Percentiles rank a stretch among this genome's conserved stretches.
Conservation (phyloP, 495 filamentous ascomycete species). For the Margaritispora aquatica region DNA sequence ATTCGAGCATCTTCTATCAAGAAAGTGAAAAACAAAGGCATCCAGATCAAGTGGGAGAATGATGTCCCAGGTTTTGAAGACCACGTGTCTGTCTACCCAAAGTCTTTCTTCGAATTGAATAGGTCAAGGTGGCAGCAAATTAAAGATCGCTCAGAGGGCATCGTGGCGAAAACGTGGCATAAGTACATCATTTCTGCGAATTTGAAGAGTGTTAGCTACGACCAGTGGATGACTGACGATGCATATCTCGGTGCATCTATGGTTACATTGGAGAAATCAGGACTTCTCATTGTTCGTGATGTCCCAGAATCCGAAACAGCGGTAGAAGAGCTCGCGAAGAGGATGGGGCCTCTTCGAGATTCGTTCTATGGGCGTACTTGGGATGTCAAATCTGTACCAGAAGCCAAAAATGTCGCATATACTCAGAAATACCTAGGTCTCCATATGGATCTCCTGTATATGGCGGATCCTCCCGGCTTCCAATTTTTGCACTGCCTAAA, state of each 20-base stretch:
- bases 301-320: conserved; percentile 55
- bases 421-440: conserved; percentile 71
- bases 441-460: conserved; percentile 92
- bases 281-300: conserved; percentile 65
- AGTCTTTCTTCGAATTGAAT: conserved; percentile 24
- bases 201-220: conserved; percentile 48
- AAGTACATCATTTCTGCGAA: conserved; percentile 30
- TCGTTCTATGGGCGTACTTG: conserved; percentile 88
- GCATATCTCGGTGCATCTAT: conserved; percentile 47
- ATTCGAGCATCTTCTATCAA: conserved; percentile 35
- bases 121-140: background rate
- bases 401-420: conserved; percentile 88
- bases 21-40: conserved; percentile 28
- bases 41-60: conserved; percentile 56
- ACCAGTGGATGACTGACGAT: conserved; percentile 59
- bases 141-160: background rate
- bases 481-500: conserved; percentile 84
- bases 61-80: conserved; percentile 45
- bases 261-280: conserved; percentile 45
- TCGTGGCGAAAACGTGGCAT: conserved; percentile 24
- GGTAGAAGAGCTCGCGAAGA: conserved; percentile 58
- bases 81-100: conserved; percentile 44
- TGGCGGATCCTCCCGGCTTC: conserved; percentile 66
- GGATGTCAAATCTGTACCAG: conserved; percentile 72
- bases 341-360: conserved; percentile 69